Percentiles rank a stretch among this genome's conserved stretches.
phyloP scores from a whole-genome alignment of 805 yeast species.

The Ogataea nonfermentans region DNA sequence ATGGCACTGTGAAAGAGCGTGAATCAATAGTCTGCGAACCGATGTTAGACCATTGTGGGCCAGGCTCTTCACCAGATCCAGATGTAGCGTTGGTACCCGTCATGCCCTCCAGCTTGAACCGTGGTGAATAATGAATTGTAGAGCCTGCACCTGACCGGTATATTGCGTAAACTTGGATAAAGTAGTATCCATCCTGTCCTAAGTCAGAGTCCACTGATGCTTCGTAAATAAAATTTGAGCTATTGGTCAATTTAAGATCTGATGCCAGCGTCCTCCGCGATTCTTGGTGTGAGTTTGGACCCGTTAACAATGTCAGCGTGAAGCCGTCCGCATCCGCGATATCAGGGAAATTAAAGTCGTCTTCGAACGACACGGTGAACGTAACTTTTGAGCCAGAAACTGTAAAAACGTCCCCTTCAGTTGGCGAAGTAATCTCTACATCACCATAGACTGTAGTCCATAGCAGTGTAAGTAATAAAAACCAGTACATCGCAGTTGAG shows the following conservation, averaged over 20 bases:
- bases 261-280: constrained; percentile 36
- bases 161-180: constrained; percentile 62
- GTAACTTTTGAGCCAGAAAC: constrained; percentile 38
- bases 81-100: constrained; percentile 56
- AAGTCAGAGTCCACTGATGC: constrained; percentile 42
- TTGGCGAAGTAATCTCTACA: constrained; percentile 44
- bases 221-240: constrained; percentile 38
- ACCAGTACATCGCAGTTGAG: constrained; percentile 3
- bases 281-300: constrained; percentile 50
- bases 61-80: constrained; percentile 48
- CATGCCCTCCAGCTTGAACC: constrained; percentile 72
- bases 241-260: constrained; percentile 29
- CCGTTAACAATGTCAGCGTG: constrained; percentile 65
- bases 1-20: constrained; percentile 63
- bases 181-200: constrained; percentile 68
- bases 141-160: constrained; percentile 34
- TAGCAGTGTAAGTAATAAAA: constrained; percentile 8
- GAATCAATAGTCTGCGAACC: constrained; percentile 42
- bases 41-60: constrained; percentile 36
- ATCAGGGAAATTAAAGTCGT: constrained; percentile 49
- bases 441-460: constrained; percentile 39
- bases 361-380: constrained; percentile 54
- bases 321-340: constrained; percentile 43
- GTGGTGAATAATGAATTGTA: constrained; percentile 63
- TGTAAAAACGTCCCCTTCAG: constrained; percentile 37